Base-by-base conservation (phyloP, 1,139 yeast genomes). In the Wickerhamomyces sp. region DNA sequence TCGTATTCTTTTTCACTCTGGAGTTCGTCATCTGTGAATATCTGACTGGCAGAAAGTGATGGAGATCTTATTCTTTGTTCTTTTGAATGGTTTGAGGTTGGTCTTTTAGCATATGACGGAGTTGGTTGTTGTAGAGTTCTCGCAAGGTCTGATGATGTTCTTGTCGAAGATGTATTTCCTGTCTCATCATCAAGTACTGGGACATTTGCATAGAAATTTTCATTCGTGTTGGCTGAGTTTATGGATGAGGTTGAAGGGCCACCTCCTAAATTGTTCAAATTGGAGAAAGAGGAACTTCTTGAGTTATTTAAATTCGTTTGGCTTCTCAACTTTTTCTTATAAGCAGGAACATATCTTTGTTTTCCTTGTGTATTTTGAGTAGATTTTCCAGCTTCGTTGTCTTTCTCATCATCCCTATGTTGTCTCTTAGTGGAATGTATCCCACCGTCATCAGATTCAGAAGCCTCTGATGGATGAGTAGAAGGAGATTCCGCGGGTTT, bases 331-430 rank as follows among this genome's bases (percentile, higher is more conserved):
- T 57, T 60, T 44, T 59, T 61, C 44, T 63, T 57, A 41, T 65
- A 65, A 10, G 70, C 70, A 12, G 70, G 70, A 7, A 60, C 57
- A 41, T 52, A 64, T 40, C 59, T 48, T 38, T 48, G 51, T 47
- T 42, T 51, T 39, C 45, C 52, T 16, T 27, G 16, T 14, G 32
- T 20, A 7, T 18, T 24, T 41, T 46, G 19, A 34, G 37, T 14
- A 33, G 42, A 12, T 39, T 37, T 31, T 2, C 40, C 34, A 30
- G 36, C 36, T 25, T 35, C 43, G 38, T 36, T 35, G 38, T 30
- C 44, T 32, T 33, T 43, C 36, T 44, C 43, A 12, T 52, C 40
- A 32, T 35, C 33, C 21, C 28, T 31, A 36, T 43, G 12, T 39
- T 38, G 26, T 29, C 28, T 40, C 37, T 51, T 48, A 28, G 41